phyloP scores from a whole-genome alignment of 306 rosid species.

The Crotalaria pallida region DNA sequence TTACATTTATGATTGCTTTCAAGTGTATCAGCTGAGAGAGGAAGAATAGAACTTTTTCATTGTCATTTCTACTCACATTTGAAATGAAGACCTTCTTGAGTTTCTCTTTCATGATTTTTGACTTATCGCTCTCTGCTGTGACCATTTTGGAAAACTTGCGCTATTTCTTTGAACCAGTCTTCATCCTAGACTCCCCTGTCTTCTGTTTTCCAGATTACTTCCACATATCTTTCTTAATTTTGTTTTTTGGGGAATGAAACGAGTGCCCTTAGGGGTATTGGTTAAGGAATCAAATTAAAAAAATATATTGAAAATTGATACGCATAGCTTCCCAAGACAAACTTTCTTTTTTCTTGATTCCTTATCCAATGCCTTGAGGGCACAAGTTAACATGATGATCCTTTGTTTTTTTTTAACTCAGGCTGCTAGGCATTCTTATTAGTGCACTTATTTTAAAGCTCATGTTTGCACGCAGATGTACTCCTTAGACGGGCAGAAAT shows the following conservation, averaged over 20 bases:
- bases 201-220: not conserved
- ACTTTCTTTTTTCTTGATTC: not conserved
- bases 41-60: not conserved
- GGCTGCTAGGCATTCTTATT: not conserved
- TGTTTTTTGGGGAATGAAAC: no score
- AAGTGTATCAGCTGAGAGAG: not conserved
- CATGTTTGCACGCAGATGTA: slow-evolving; percentile 36
- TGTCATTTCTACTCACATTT: not conserved
- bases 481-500: slow-evolving; percentile 67
- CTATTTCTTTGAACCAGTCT: not conserved
- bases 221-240: not conserved
- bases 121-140: not conserved
- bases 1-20: not conserved
- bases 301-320: no score
- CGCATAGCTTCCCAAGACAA: no score
- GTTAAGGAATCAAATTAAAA: no score
- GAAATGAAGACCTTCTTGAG: not conserved
- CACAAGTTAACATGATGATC: no score
- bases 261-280: no score
- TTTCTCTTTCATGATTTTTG: not conserved
- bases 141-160: not conserved
- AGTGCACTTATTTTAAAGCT: not conserved
- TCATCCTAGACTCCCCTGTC: not conserved
- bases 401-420: not conserved
- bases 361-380: not conserved